phyloP scores from a whole-genome alignment of 306 rosid genomes.

The Potentilla sterilis region DNA sequence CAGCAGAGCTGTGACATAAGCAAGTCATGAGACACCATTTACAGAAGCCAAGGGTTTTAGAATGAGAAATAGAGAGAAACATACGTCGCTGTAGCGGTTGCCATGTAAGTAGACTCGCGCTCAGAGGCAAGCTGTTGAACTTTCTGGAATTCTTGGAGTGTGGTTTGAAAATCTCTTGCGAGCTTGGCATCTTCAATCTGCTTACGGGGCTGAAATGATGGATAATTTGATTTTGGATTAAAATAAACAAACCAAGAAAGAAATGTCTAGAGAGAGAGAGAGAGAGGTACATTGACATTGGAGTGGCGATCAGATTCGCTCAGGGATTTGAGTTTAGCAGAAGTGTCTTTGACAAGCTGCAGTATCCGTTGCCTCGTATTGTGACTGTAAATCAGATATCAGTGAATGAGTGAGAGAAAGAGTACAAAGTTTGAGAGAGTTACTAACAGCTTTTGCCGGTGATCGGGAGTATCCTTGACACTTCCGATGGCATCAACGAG shows the following conservation, averaged over 20 bases:
- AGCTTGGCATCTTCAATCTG: conserved; percentile 74
- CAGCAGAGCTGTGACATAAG: conserved; percentile 9
- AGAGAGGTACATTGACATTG: conserved; percentile 34
- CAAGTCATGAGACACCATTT: neutral
- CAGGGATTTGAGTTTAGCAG: conserved; percentile 66
- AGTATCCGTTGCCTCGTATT: conserved; percentile 61
- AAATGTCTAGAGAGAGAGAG: neutral
- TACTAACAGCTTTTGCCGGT: conserved; percentile 66
- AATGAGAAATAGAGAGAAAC: neutral
- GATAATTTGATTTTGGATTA: neutral
- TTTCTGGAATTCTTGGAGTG: conserved; percentile 73
- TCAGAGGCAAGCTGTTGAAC: conserved; percentile 73
- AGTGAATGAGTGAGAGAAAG: neutral
- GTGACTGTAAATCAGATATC: conserved; percentile 40
- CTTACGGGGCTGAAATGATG: conserved; percentile 45
- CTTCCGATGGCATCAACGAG: conserved; percentile 72
- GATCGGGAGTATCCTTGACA: conserved; percentile 62
- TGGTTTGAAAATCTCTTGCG: conserved; percentile 75
- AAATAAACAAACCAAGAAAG: neutral
- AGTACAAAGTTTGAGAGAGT: neutral
- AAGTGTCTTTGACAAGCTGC: conserved; percentile 70
- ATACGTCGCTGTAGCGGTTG: neutral
- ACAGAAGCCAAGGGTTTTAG: neutral
- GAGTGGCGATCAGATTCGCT: conserved; percentile 44
- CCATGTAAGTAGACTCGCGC: conserved; percentile 60